Evolutionary conservation across 345 rosid genomes (phyloP), one percentile per base, ranked within the genome.

Genomic region (Limnanthes douglasii): DNA sequence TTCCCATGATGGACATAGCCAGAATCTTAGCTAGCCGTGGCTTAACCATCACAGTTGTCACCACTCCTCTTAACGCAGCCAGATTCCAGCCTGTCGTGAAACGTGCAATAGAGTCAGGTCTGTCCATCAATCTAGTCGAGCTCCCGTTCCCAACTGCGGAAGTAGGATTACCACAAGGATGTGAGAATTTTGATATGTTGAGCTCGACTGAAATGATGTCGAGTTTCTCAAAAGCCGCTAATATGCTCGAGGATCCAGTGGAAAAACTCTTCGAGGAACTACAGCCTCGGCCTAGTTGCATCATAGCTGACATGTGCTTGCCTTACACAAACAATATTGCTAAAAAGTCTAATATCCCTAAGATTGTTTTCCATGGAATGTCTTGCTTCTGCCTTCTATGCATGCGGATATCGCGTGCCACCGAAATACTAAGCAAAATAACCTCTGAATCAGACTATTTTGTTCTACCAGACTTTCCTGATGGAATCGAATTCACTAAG

Each of bases 331-430:
- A 32, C 9, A 23, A 37, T 11, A 31, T 53, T 4, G 73, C 86
- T 5, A 31, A 21, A 21, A 61, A 46, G 20, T 61, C 69, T 31
- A 37, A 53, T 4, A 34, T 78, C 34, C 82, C 82, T 0, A 55
- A 74, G 45, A 50, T 83, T 34, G 30, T 40, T 31, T 83, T 83
- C 28, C 73, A 71, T 22, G 79, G 83, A 16, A 44, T 54, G 48
- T 31, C 64, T 19, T 69, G 78, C 41, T 75, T 74, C 36, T 34
- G 41, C 11, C 31, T 67, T 8, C 41, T 70, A 50, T 73, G 66
- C 41, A 14, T 16, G 43, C 61, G 41, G 20, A 43, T 23, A 21
- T 36, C 34, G 21, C 54, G 14, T 14, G 33, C 31, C 37, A 20
- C 11, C 22, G 35, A 51, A 20, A 4, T 57, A 4, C 52, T 19